Evolutionary conservation across 805 yeast genomes (phyloP), one percentile per base, ranked within the genome.

Genomic region (Danielia reshetovae): DNA sequence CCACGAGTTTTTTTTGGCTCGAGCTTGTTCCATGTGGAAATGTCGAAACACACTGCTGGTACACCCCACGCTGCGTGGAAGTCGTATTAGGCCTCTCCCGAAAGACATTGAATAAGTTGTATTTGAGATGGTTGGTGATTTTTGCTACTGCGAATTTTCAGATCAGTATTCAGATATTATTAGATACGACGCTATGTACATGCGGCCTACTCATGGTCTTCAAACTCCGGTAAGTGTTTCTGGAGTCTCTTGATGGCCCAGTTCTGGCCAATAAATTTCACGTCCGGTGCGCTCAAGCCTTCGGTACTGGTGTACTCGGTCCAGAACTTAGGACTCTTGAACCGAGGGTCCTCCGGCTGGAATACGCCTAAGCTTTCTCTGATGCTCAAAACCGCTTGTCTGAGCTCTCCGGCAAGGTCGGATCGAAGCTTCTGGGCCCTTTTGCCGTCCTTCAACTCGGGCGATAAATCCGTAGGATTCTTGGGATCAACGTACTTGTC

Each of bases 231-330:
- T 32, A 68, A 51, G 51, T 66, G 71, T 36, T 66, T 67, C 54
- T 85, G 94, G 30, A 79, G 70, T 47, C 87, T 69, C 53, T 74
- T 76, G 24, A 84, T 74, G 2, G 94, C 94, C 93, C 94, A 85
- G 53, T 85, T 85, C 51, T 78, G 63, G 2, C 95, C 95, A 18
- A 83, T 71, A 46, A 85, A 83, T 46, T 77, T 60, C 15, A 85
- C 74, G 35, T 77, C 84, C 0, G 82, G 82, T 40, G 78, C 87
- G 38, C 79, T 72, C 17, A 50, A 60, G 8, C 94, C 94, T 57
- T 80, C 85, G 3, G 80, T 57, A 2, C 38, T 30, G 6, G 90
- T 84, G 54, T 68, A 85, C 14, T 62, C 57, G 45, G 66, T 75
- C 97, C 97, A 89, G 68, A 83, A 89, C 14, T 57, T 58, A 2